Conservation (phyloP, 2,329 filamentous ascomycete species). For the Calycina herbarum region DNA sequence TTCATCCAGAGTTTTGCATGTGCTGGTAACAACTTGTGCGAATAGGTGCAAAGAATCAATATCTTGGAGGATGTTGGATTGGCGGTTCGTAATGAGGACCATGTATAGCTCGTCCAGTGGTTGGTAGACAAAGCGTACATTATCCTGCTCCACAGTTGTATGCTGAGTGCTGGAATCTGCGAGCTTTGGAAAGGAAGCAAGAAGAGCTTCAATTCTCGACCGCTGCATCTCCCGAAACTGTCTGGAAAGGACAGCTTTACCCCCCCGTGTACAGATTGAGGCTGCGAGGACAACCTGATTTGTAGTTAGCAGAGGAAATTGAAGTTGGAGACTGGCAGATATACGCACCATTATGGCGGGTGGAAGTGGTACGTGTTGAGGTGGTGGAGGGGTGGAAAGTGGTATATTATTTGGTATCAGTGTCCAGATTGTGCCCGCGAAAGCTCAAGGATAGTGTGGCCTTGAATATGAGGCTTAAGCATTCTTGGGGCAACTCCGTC, state of each 20-base stretch:
- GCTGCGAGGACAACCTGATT: constrained; percentile 92
- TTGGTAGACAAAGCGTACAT: constrained; percentile 99
- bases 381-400: constrained; percentile 9
- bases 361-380: constrained; percentile 11
- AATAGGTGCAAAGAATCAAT: constrained; percentile 98
- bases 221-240: constrained; percentile 98
- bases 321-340: not conserved
- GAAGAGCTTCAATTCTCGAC: constrained; percentile 92
- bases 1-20: constrained; percentile 95
- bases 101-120: constrained; percentile 99
- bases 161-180: constrained; percentile 95
- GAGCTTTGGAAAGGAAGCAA: constrained; percentile 96
- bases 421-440: constrained; percentile 15
- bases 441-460: not conserved
- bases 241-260: constrained; percentile 96
- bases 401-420: constrained; percentile 15
- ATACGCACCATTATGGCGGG: constrained; percentile 26
- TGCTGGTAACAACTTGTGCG: constrained; percentile 93
- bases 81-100: constrained; percentile 98
- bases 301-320: constrained; percentile 21
- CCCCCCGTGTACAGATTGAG: constrained; percentile 97
- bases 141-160: constrained; percentile 98
- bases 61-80: constrained; percentile 98
- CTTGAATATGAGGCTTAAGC: not conserved
- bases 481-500: not conserved